A percentile compares a stretch with the other conserved stretches of the same genome.
phyloP scores from a whole-genome alignment of 2,329 filamentous ascomycete genomes.

The Colletotrichum lini region DNA sequence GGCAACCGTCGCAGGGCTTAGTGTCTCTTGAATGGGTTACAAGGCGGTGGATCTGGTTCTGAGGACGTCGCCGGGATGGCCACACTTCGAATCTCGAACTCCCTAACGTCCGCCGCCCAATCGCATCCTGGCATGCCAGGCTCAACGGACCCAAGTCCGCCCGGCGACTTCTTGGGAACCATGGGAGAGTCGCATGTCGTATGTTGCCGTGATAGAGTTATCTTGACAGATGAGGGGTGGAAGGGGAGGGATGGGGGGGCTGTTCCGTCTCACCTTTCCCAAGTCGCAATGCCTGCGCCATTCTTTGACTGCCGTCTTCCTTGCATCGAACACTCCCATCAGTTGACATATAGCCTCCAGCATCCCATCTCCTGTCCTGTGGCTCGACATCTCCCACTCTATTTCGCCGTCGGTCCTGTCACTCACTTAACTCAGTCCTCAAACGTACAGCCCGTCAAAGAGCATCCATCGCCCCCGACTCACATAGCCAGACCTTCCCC shows the following conservation, averaged over 20 bases:
- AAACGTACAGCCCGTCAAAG: neutral
- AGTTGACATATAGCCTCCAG: neutral
- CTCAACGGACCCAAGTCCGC: neutral
- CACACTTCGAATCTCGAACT: constrained; percentile 17
- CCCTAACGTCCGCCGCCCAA: constrained; percentile 6
- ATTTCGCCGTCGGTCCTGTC: neutral
- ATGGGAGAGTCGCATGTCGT: neutral
- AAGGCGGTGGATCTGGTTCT: constrained; percentile 17
- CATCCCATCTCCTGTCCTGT: neutral
- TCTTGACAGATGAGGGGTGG: constrained; percentile 9
- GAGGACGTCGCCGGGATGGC: constrained; percentile 2
- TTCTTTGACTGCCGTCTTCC: constrained; percentile 19
- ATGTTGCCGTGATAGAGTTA: constrained; percentile 20
- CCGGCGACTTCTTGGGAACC: constrained; percentile 13
- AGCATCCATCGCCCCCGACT: neutral
- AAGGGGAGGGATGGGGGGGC: neutral
- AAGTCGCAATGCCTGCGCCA: neutral
- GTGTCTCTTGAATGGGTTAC: constrained; percentile 20
- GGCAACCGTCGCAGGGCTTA: constrained; percentile 21
- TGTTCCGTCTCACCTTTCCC: constrained; percentile 24
- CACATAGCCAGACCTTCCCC: no score
- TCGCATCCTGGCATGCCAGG: neutral
- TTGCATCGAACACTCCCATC: constrained; percentile 11
- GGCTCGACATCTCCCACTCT: neutral
- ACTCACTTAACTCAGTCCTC: neutral